Evolutionary conservation across 1,284 basidiomycete genomes (phyloP).

Genomic region (Caloboletus firmus): DNA sequence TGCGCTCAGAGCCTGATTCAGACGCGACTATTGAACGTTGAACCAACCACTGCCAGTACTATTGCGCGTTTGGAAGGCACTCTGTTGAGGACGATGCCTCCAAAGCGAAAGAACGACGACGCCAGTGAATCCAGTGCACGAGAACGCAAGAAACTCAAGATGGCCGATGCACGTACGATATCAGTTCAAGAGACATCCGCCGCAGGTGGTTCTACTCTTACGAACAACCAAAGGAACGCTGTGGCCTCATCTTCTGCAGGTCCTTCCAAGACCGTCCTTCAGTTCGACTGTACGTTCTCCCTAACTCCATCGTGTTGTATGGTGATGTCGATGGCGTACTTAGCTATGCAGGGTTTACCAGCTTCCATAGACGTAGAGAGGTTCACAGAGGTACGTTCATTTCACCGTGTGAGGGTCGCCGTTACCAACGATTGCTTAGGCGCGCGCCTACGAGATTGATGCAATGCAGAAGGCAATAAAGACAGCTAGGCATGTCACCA

Average conservation of each 20-base stretch:
- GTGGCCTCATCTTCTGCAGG: constrained; percentile 32
- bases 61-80: background rate
- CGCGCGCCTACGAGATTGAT: constrained; percentile 82
- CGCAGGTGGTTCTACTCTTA: constrained; percentile 17
- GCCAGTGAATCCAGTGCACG: constrained; percentile 43
- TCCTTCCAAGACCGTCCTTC: constrained; percentile 40
- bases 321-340: background rate
- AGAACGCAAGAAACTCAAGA: constrained; percentile 68
- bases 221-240: constrained; percentile 15
- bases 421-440: constrained; percentile 43
- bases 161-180: constrained; percentile 64
- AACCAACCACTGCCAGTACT: background rate
- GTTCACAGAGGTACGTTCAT: constrained; percentile 70
- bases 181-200: constrained; percentile 49
- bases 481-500: constrained; percentile 57
- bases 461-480: constrained; percentile 88
- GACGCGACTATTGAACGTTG: background rate
- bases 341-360: constrained; percentile 64
- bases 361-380: constrained; percentile 80
- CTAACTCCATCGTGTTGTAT: background rate
- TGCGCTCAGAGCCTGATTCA: too few species aligned
- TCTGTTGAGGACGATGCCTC: constrained; percentile 39
- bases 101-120: constrained; percentile 52
- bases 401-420: background rate
- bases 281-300: constrained; percentile 41